Evolutionary conservation across 2,329 filamentous ascomycete species (phyloP), one percentile per base, ranked within the genome.

Genomic region (Aspergillus hiratsukae): DNA sequence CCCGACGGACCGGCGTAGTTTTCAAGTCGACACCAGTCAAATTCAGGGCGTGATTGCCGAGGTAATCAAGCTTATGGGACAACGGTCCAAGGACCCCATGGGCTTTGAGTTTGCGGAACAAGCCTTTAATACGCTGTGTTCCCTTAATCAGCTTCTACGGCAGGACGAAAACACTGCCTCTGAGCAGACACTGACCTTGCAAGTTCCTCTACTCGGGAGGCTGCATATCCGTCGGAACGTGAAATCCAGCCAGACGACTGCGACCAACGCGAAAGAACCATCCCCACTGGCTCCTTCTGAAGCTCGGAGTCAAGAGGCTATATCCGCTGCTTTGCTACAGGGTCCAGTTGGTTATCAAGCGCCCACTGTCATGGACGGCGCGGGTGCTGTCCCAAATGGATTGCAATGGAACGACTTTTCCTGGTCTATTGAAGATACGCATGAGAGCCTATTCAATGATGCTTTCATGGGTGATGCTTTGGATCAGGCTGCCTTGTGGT

Each of bases 151-250:
- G 14, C 55, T 64, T 23, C 50, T 64, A 7, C 51, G 53, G 23
- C 56, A 55, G 29, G 61, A 62, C 2, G 49, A 56, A 7, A 28
- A 40, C 14, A 8, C 28, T 9, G 23, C 27, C 5, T 35, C 37
- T 7, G 45, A 43, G 5, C 51, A 55, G 45, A 53, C 56, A 29
- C 11, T 63, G 37, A 58, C 60, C 2, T 21, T 62, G 19, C 56
- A 58, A n/a, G 61, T 63, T 3, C 61, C 61, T 5, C 55, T 63
- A 1, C 50, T 63, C 1, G 61, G 61, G 23, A 63, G 59, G 23
- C 50, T 63, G 2, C 60, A 62, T 25, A 52, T 63, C 45, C 54
- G 60, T n/a, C 60, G 61, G 4, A 63, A 63, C 11, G 3, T 46
- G 2, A n/a, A 49, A 48, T 19, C 29, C 25, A 23, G 8, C 6